Base-by-base conservation (phyloP, 1,139 yeast genomes). In the Geotrichum reessii region DNA sequence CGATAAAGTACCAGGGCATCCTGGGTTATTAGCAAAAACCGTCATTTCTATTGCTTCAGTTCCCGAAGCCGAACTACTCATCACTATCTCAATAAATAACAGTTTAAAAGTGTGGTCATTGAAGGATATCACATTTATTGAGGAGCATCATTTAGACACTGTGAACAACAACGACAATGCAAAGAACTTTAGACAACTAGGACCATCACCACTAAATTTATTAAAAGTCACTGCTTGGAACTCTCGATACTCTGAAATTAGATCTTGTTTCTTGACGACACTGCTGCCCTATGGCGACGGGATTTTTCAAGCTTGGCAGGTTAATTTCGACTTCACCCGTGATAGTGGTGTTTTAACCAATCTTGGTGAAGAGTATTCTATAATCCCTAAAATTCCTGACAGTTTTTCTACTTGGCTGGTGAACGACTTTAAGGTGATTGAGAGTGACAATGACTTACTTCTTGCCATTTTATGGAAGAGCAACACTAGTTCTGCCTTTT, bases 381-480 rank as follows among this genome's bases (percentile, higher is more conserved):
- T 69, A 25, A 61, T 61, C 0, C 58, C 62, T 2, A 52, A 64
- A 50, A 70, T 72, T 0, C 71, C 73, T 5, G 73, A 73, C 48
- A 63, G 73, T 1, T 73, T 73, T n/a, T 72, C 81, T 0, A 73
- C 79, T 53, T 84, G 88, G 88, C 70, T 76, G 3, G 70, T 78
- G 31, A 71, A 74, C 31, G 81, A 72, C 60, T 72, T 71, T 64
- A 65, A 58, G 50, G 24, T 54, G 14, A 42, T 40, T 2, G 55
- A 56, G 1, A 47, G 48, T 19, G 33, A 49, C 11, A 62, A 62
- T 21, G 70, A 71, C 58, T 54, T 57, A 27, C 50, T 66, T 50
- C 63, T 79, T 6, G 71, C 75, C 66, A 72, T 82, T 1, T 72
- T 85, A 48, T 84, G 88, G 88, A 85, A 85, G 65, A 82, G 87